Evolutionary conservation across 108 stramenopile genomes (phyloP).

Genomic region (Nitzschia putrida): DNA sequence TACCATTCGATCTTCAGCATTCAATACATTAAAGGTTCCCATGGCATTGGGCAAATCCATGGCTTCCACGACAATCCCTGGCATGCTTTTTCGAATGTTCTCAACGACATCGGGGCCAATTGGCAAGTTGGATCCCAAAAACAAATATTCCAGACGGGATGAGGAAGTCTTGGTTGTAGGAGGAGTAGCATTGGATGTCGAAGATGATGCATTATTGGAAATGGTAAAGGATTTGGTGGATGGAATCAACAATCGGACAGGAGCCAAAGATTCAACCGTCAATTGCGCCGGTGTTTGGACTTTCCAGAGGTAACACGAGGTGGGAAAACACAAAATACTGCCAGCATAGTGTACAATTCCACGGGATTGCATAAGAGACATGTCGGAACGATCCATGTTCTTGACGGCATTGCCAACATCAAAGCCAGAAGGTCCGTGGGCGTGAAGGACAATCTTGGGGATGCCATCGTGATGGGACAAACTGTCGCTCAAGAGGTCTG

Average conservation of each 20-base stretch:
- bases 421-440: constrained; percentile 64
- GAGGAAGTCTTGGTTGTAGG: constrained; percentile 41
- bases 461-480: constrained; percentile 34
- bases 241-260: constrained; percentile 58
- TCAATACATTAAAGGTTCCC: constrained; percentile 86
- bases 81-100: constrained; percentile 49
- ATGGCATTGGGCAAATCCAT: constrained; percentile 74
- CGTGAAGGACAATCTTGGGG: constrained; percentile 37
- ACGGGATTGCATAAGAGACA: not conserved
- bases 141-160: constrained; percentile 59
- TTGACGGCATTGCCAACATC: constrained; percentile 60
- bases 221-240: constrained; percentile 67
- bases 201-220: constrained; percentile 56
- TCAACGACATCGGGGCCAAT: constrained; percentile 53
- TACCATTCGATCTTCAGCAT: constrained; percentile 83
- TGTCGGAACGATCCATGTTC: constrained; percentile 29
- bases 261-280: constrained; percentile 66
- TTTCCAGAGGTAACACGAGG: constrained; percentile 73
- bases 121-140: constrained; percentile 58
- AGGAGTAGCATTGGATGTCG: constrained; percentile 62
- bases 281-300: constrained; percentile 45
- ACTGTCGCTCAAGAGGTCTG: constrained; percentile 61
- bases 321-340: constrained; percentile 62
- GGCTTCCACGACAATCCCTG: constrained; percentile 58
- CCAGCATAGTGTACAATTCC: constrained; percentile 54